Base-by-base conservation (phyloP, 2,329 filamentous ascomycete genomes). In the Sporothrix protearum region DNA sequence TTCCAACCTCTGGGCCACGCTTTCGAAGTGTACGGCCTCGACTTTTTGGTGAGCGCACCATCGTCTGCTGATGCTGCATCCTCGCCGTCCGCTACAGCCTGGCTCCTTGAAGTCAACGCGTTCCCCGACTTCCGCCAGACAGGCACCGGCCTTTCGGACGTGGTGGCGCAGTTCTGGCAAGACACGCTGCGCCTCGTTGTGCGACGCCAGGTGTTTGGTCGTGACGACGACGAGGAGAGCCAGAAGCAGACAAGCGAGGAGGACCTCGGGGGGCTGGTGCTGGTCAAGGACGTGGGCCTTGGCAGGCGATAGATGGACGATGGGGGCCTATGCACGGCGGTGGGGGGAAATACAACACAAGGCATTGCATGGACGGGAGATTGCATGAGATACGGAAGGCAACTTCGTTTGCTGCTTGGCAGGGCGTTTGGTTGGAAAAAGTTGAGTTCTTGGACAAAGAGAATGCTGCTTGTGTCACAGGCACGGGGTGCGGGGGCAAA, bases 61-160 rank as follows among this genome's bases (percentile, higher is more conserved):
- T 77, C 51, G 16, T 33, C 25, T 79, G 9, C 39, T 16, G 6
- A 14, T 61, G 16, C 49, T 9, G 7, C 69, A 7, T 4, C 63
- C 1, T 25, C 19, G 25, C 57, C 57, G 6, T 2, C 1, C 6
- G 90, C 88, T 0, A 84, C 77, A 3, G 87, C 89, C 3, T 97
- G 90, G 89, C 79, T 99, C 77, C 83, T 99, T 71, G 96, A 99
- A 83, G 88, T 97, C 42, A 99, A 99, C 83, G 93, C 95, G 0
- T 99, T 97, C 81, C 96, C 96, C 10, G 96, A 99, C 82, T 98
- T 98, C 78, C 89, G 87, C 78, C 95, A 98, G 87, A 97, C 94
- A 19, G 96, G 96, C 0, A 85, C 86, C 8, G 90, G 92, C 71
- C 81, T 97, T 75, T 88, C 86, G 78, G 87, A 82, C 0, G 80